Evolutionary conservation across 352 stramenopile genomes (phyloP), one percentile per base, ranked within the genome.

Genomic region (Pythium aristosporum): DNA sequence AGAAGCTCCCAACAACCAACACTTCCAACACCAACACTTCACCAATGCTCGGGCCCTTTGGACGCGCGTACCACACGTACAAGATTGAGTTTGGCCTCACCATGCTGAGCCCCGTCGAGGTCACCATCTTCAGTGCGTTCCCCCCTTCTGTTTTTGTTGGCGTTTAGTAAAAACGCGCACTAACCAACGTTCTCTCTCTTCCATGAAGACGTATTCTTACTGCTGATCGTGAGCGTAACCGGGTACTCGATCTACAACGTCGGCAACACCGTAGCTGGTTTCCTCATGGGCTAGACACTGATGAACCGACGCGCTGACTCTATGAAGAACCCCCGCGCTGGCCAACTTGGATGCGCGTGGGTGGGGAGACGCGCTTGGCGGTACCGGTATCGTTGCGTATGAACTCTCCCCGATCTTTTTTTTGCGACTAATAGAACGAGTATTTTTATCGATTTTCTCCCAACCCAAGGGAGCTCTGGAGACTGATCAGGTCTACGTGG

Each of bases 81-180:
- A 94, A 94, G 78, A 74, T 94, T 47, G 85, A 94, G 82, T 94
- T 92, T 58, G 85, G 82, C 21, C 79, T 94, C 61, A 88, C 85
- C 30, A 89, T 94, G 78, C 73, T 94, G 21, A 91, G 79, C 71
- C 81, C 80, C 67, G 90, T 83, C 75, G 85, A 94, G 64, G 81
- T 87, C 32, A 62, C 80, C n/a, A 86, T 88, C 71, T 92, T 91
- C 75, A 92, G 85, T 94, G 73, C 71, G 85, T 91, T 9, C 5
- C 18, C 18, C n/a, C 10, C 21, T 58, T 2, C 18, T 13, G 47
- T 36, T 54, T 54, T 54, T 57, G 30, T 28, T 42, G 37, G 37
- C 37, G 37, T 42, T 6, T 2, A 12, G 37, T 16, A 12, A 42
- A 42, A 1, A 16, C 37, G 37, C 37, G 37, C 37, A 42, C 2